These are phyloP conservation scores for Malassezia brasiliensis DNA, from an alignment of 1,284 basidiomycete genomes.

Conservation along the genomic window DNA sequence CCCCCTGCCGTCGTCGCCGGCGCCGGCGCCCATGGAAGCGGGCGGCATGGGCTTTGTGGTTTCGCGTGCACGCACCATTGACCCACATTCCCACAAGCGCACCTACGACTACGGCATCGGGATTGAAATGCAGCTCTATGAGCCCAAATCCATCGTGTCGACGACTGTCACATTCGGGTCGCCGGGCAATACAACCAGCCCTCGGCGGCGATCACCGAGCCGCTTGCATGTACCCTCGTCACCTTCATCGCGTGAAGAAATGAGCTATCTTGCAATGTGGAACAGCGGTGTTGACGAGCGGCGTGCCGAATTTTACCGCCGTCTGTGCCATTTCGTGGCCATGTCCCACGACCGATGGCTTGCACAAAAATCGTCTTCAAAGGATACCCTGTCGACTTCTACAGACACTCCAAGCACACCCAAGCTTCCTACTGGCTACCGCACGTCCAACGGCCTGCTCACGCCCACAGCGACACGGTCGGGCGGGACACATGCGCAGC, in stretches of 20 bases:
- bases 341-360: slow-evolving; percentile 28
- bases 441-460: slow-evolving; percentile 2
- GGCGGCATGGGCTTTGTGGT: slow-evolving; percentile 34
- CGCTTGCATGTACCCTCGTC: neutral
- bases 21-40: slow-evolving; percentile 13
- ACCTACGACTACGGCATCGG: slow-evolving; percentile 33
- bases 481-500: slow-evolving; percentile 6
- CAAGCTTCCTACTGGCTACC: neutral
- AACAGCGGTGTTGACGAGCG: slow-evolving; percentile 39
- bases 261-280: slow-evolving; percentile 42
- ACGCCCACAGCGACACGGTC: slow-evolving; percentile 14
- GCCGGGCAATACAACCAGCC: neutral
- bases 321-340: slow-evolving; percentile 25
- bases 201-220: neutral
- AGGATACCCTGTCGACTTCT: neutral
- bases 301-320: slow-evolving; percentile 27
- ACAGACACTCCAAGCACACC: neutral
- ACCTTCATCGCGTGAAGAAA: slow-evolving; percentile 12
- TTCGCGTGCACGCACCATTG: slow-evolving; percentile 22
- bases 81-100: slow-evolving; percentile 22
- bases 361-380: slow-evolving; percentile 12
- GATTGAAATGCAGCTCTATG: slow-evolving; percentile 22
- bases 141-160: slow-evolving; percentile 18
- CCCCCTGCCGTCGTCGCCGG: neutral
- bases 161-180: slow-evolving; percentile 24